Evolutionary conservation across 2,329 filamentous ascomycete species (phyloP).

Genomic region (Alternaria longipes): DNA sequence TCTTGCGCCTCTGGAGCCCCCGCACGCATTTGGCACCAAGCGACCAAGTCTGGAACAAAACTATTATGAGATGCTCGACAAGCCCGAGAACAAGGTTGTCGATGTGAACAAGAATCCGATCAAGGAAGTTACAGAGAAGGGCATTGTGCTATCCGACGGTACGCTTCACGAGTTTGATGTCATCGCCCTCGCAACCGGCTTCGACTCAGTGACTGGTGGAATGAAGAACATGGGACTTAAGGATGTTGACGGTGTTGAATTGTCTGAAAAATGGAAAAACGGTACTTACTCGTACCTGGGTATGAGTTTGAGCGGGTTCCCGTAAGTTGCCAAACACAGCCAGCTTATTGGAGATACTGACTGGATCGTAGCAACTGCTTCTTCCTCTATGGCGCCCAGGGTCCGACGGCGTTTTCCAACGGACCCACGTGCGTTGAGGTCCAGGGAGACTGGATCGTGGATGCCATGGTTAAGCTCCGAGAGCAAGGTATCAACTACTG

Average conservation of each 20-base stretch:
- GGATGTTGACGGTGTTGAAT: conserved; percentile 49
- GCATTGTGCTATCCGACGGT: conserved; percentile 53
- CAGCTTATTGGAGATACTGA: background rate
- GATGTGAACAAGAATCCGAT: conserved; percentile 56
- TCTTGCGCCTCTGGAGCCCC: conserved; percentile 56
- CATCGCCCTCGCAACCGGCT: conserved; percentile 58
- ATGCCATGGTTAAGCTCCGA: conserved; percentile 52
- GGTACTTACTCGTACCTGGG: conserved; percentile 55
- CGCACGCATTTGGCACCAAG: conserved; percentile 59
- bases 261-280: conserved; percentile 54
- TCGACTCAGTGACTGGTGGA: conserved; percentile 56
- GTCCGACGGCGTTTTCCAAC: conserved; percentile 58
- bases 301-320: conserved; percentile 53
- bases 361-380: conserved; percentile 50
- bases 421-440: conserved; percentile 57
- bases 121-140: conserved; percentile 50
- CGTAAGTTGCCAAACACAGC: conserved; percentile 6
- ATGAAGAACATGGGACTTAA: conserved; percentile 54
- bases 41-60: conserved; percentile 58
- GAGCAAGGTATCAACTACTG: conserved; percentile 52
- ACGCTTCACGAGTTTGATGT: conserved; percentile 55
- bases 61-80: conserved; percentile 58
- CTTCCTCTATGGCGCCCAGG: conserved; percentile 58
- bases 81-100: conserved; percentile 54
- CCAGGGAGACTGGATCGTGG: conserved; percentile 58